A percentile compares a stretch with the other conserved stretches of the same genome.
Evolutionary conservation across 805 yeast species (phyloP).

Genomic region (Candida gorgasii): DNA sequence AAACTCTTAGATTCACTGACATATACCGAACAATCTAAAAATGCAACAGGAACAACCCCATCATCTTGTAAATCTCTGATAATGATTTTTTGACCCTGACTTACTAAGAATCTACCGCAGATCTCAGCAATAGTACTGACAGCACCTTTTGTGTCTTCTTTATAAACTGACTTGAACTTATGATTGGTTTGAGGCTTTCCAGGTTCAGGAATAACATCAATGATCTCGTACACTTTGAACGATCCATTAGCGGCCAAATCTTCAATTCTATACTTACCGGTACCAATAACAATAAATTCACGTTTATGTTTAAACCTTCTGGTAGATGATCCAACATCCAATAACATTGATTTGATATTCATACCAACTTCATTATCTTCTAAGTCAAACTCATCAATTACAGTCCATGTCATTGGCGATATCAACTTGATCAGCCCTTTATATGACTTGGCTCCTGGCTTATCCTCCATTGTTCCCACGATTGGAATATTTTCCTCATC

Average conservation of each 20-base stretch:
- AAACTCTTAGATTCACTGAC: conserved; percentile 78
- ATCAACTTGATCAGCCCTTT: conserved; percentile 64
- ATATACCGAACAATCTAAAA: conserved; percentile 80
- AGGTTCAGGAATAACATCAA: conserved; percentile 86
- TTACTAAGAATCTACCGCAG: conserved; percentile 77
- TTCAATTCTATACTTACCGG: conserved; percentile 73
- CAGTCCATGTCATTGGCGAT: conserved; percentile 74
- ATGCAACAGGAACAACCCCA: conserved; percentile 91
- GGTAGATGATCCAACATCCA: conserved; percentile 46
- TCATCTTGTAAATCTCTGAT: conserved; percentile 85
- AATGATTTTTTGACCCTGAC: conserved; percentile 83
- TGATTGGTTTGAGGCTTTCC: conserved; percentile 81
- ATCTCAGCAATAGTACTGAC: conserved; percentile 75
- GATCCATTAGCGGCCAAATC: conserved; percentile 80
- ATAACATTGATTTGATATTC: conserved; percentile 53
- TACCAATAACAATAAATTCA: conserved; percentile 77
- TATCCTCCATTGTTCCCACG: conserved; percentile 53
- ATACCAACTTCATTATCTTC: conserved; percentile 68
- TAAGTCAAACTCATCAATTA: conserved; percentile 68
- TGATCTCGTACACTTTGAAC: conserved; percentile 70
- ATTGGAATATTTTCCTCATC: conserved; percentile 74
- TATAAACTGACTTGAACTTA: conserved; percentile 69
- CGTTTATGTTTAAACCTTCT: conserved; percentile 50
- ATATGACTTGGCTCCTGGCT: conserved; percentile 56
- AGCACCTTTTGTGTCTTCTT: conserved; percentile 81